Conservation (phyloP, 306 rosid species). For the Acacia confusa region DNA sequence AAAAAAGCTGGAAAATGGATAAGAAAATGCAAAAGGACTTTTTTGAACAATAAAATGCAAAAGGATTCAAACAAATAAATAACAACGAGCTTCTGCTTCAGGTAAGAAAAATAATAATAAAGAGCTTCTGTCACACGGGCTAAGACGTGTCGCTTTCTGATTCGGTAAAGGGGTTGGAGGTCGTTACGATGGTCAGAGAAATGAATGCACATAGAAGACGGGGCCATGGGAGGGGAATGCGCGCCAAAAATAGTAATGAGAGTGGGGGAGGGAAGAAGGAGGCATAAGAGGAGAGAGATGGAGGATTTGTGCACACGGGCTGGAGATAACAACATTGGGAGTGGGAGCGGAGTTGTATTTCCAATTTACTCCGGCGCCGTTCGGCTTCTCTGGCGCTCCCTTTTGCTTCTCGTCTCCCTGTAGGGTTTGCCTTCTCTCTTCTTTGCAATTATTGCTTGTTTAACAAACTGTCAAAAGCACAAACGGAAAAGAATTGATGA, state of each 20-base stretch:
- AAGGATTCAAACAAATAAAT: background rate
- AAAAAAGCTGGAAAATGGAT: background rate
- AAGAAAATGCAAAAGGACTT: background rate
- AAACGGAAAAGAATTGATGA: background rate
- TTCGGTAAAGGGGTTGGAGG: background rate
- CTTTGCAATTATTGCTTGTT: background rate
- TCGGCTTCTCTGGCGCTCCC: constrained; percentile 66
- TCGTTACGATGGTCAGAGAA: background rate
- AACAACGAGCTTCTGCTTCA: background rate
- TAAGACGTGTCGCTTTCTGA: background rate
- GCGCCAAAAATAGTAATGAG: constrained; percentile 32
- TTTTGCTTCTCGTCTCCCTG: constrained; percentile 40
- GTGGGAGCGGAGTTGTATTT: constrained; percentile 44
- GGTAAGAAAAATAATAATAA: background rate
- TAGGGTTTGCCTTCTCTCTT: constrained; percentile 50
- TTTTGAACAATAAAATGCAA: too few relatives aligned
- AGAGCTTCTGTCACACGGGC: background rate
- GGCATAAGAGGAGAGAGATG: constrained; percentile 13
- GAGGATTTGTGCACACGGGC: constrained; percentile 22
- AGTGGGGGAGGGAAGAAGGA: background rate
- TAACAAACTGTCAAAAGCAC: background rate
- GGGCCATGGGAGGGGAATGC: background rate
- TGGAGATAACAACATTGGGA: constrained; percentile 28
- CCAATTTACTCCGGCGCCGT: constrained; percentile 51
- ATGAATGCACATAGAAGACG: background rate